Evolutionary conservation across 2,329 filamentous ascomycete genomes (phyloP), one percentile per base, ranked within the genome.

Genomic region (Neopestalotiopsis rosae): DNA sequence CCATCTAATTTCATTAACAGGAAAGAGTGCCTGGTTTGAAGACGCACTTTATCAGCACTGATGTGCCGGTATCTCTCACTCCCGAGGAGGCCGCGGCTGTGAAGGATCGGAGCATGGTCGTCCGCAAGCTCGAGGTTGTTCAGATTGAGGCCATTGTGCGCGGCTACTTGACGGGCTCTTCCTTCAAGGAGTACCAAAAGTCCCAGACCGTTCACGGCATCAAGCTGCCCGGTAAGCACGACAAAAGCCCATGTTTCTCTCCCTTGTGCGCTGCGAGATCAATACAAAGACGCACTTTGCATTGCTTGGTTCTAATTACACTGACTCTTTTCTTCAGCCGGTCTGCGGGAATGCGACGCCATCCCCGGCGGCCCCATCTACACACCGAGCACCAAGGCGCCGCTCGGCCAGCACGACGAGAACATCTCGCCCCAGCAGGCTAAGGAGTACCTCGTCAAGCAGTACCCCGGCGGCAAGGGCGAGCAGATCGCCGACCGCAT

Each of bases 351-450:
- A 79, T 94, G 90, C 75, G 85, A 92, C 79, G 88, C 88, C 70
- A 88, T 97, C 72, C 89, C 90, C 59, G 81, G 82, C 61, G 83
- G 85, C 12, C 89, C 94, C 24, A 87, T 97, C 71, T 87, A 85
- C 77, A 95, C 93, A 32, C 94, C 94, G 0, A 93, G 89, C 74
- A 97, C 94, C 13, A 97, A 97, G 84, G 94, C 94, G 1, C 91
- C 93, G 75, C 83, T 88, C 40, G 94, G 94, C 32, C 83, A 90
- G 72, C 91, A 96, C 78, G 88, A 97, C 79, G 92, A 95, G 82
- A 97, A 97, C 82, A 97, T 97, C 74, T 88, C 89, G 68, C 92
- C 91, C 0, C 90, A 90, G 67, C 82, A 89, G 75, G 90, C 90
- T 74, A 84, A 78, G 65, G 82, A 86, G 74, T 62, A 62, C 17